phyloP scores from a whole-genome alignment of 2,329 filamentous ascomycete species.

The Sphaerulina populicola region DNA sequence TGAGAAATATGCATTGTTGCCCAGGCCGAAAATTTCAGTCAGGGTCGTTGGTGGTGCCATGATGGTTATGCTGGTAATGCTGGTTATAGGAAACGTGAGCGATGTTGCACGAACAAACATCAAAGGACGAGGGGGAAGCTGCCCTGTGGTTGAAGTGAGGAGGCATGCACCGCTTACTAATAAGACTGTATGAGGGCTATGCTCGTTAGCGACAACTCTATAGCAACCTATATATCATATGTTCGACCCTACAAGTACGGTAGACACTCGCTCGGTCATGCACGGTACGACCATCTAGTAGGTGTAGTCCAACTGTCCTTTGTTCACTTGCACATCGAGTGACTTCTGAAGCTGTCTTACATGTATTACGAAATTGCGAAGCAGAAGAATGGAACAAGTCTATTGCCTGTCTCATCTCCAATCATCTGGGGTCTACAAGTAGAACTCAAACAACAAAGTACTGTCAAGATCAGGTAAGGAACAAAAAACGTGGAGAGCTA shows the following conservation, averaged over 20 bases:
- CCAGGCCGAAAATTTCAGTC: slow-evolving; percentile 17
- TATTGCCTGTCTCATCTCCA: background rate
- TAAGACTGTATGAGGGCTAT: too few species aligned
- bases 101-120: too few species aligned
- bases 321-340: background rate
- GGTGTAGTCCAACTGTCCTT: too few species aligned
- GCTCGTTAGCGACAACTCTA: too few species aligned
- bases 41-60: slow-evolving; percentile 14
- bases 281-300: too few species aligned
- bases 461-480: background rate
- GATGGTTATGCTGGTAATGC: too few species aligned
- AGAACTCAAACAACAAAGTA: background rate
- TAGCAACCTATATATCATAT: too few species aligned
- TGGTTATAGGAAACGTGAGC: background rate
- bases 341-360: background rate
- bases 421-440: background rate
- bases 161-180: too few species aligned
- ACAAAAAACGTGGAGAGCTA: background rate
- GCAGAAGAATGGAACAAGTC: background rate
- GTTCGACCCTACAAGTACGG: too few species aligned
- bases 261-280: too few species aligned
- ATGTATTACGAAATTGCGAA: background rate
- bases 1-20: slow-evolving; percentile 20
- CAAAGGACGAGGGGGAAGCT: too few species aligned
- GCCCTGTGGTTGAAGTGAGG: too few species aligned